Base-by-base conservation (phyloP, 2,329 filamentous ascomycete genomes). In the Cladophialophora exuberans region DNA sequence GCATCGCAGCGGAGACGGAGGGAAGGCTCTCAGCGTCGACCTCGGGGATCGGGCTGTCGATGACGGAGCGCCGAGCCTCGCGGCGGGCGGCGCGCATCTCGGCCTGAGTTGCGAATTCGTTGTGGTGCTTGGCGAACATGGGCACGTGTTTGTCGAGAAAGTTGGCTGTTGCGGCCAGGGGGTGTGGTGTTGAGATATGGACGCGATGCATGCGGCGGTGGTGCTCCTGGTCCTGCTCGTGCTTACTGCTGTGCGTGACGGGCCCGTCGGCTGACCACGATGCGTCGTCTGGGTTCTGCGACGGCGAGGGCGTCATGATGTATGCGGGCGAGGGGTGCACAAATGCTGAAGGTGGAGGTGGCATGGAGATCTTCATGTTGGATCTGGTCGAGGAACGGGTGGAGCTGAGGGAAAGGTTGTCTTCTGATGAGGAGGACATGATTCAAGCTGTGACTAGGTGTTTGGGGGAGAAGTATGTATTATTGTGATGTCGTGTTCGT, bases 61-160 rank as follows among this genome's bases (percentile, higher is more conserved):
- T 23, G 6, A 56, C 15, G 10, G 50, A 55, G 31, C 39, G 50
- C 10, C 58, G 51, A 31, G 58, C 58, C 11, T 61, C 58, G 30
- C 48, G 51, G 26, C 50, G 55, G 4, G 58, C 58, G 23, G 26
- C 18, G 3, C 57, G 49, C 9, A 43, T 26, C 15, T 56, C 50
- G 10, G 45, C 36, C 30, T 56, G 48, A 4, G 55, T 26, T 11
- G 18, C 26, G 46, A 39, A 55, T 35, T 58, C 58, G 23, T 28
- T 23, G 47, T 61, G 58, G 43, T 61, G 58, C 13, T 61, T 55
- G 11, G 57, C 43, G 41, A 60, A 60, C n/a, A 52, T 10, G 11
- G 54, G 50, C 25, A 61, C 58, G 41, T 61, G 54, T 25, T 57
- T 57, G 51, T 61, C 58, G 17, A 61, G 52, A 44, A 52, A 57